Conservation (phyloP, 73 alveolate genomes). For the Paramecium pentaurelia region DNA sequence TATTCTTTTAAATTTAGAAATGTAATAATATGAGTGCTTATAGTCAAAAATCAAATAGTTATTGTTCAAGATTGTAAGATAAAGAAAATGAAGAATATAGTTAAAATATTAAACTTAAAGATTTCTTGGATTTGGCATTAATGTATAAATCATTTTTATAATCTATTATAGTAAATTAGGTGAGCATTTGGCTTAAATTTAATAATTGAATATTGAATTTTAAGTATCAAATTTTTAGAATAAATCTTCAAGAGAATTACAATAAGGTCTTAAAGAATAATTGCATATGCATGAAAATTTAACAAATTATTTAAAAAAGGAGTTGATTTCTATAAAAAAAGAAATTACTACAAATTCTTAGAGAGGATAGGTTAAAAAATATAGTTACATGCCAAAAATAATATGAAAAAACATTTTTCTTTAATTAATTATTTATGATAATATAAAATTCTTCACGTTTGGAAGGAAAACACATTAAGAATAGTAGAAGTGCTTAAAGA, state of each 20-base stretch:
- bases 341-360: background rate
- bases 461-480: background rate
- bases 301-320: background rate
- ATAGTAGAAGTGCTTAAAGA: background rate
- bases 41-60: background rate
- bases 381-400: constrained; percentile 21
- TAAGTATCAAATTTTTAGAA: background rate
- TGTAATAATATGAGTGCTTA: background rate
- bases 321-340: background rate
- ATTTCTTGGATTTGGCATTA: background rate
- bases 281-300: background rate
- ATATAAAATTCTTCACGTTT: background rate
- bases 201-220: background rate
- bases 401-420: background rate
- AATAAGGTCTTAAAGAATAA: background rate
- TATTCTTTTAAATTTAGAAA: background rate
- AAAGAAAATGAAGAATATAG: background rate
- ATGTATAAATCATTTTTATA: background rate
- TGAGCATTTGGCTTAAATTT: background rate
- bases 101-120: background rate
- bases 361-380: background rate
- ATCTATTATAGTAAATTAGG: background rate
- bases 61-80: background rate
- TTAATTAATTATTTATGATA: background rate
- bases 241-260: background rate